Base-by-base conservation (phyloP, 106 monocot species). In the Dioscorea dumetorum region DNA sequence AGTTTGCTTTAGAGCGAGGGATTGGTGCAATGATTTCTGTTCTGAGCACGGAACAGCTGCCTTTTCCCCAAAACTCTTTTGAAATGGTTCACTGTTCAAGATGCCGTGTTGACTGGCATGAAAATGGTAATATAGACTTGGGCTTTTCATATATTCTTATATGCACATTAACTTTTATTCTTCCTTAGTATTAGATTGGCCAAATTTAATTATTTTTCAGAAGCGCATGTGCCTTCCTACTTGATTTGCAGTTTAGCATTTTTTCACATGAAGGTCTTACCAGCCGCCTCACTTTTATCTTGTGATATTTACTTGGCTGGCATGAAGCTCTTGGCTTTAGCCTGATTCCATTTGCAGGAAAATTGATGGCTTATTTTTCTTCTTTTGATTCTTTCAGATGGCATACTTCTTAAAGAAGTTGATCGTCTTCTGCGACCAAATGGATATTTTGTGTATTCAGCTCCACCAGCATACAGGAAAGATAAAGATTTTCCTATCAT, bases 41-140 rank as follows among this genome's bases (percentile, higher is more conserved):
- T 56, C 69, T 99, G 66, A 73, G 93, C 50, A 99, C 93, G 64
- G 83, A 87, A 41, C 99, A 99, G 74, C 77, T 99, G 16, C 93
- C 99, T 67, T 87, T 83, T 58, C 92, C 88, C 49, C 75, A 41
- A 53, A 67, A 74, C 41, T 90, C 99, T 41, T 99, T 99, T 81
- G 99, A 99, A 67, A 90, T 99, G 99, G 99, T 99, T 67, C 99
- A 99, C 70, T 99, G 99, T 60, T 99, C 99, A 63, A 77, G 99
- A 24, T 99, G 99, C 33, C 92, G 99, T 76, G 99, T 99, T 50
- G 93, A 99, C 81, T 99, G 92, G 92, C 93, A 99, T 85, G 85
- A 80, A 79, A 93, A 93, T 79, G 99, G 99, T 99, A 93, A 76
- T 54, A 41, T 6, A 41, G 41, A 41, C 10, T 41, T 41, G 41